Evolutionary conservation across 2,329 filamentous ascomycete genomes (phyloP).

Genomic region (Colletotrichum sp.): DNA sequence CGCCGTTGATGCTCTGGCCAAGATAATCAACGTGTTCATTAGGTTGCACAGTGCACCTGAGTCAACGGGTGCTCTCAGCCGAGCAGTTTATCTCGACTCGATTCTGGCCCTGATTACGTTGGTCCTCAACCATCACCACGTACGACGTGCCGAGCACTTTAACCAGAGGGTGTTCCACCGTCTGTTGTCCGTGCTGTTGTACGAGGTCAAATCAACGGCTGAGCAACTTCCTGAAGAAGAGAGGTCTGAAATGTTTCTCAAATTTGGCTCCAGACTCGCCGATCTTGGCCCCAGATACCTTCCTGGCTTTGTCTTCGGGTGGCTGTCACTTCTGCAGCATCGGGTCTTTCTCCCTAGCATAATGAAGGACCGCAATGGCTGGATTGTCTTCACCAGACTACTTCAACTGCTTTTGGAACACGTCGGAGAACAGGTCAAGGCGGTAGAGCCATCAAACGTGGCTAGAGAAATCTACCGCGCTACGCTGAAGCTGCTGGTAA

Average conservation of each 20-base stretch:
- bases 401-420: slow-evolving; percentile 75
- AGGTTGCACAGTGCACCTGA: slow-evolving; percentile 70
- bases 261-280: slow-evolving; percentile 73
- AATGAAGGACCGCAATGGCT: slow-evolving; percentile 72
- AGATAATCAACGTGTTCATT: slow-evolving; percentile 78
- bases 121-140: slow-evolving; percentile 84
- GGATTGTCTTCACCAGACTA: slow-evolving; percentile 76
- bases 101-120: slow-evolving; percentile 80
- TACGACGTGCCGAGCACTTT: slow-evolving; percentile 80
- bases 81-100: slow-evolving; percentile 76
- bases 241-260: slow-evolving; percentile 72
- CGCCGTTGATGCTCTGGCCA: slow-evolving; percentile 81
- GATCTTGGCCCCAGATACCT: slow-evolving; percentile 78
- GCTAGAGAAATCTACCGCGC: slow-evolving; percentile 87
- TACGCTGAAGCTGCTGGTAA: slow-evolving; percentile 79
- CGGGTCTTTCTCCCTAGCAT: slow-evolving; percentile 83
- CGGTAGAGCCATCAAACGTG: slow-evolving; percentile 69
- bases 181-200: slow-evolving; percentile 82
- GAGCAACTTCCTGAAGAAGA: slow-evolving; percentile 66
- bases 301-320: slow-evolving; percentile 84
- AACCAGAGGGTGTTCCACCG: slow-evolving; percentile 92
- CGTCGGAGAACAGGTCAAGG: slow-evolving; percentile 80
- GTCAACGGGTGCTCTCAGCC: slow-evolving; percentile 63
- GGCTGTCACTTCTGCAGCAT: slow-evolving; percentile 84
- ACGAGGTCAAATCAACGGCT: slow-evolving; percentile 68